phyloP scores from a whole-genome alignment of 2,329 filamentous ascomycete genomes.

The Aspergillus latus region DNA sequence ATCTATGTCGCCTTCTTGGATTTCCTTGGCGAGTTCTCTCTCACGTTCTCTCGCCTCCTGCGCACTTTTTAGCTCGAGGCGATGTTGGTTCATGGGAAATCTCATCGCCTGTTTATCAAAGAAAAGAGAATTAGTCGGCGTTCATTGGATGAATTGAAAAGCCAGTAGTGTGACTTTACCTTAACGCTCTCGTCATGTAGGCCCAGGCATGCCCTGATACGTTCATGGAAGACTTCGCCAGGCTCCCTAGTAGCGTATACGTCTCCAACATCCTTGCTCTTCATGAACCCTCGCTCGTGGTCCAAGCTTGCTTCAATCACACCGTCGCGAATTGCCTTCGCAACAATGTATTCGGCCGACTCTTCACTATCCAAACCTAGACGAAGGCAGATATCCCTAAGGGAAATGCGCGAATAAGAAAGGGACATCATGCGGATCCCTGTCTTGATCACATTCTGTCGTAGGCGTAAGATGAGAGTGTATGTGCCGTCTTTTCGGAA shows the following conservation, averaged over 20 bases:
- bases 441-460: slow-evolving; percentile 99
- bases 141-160: background rate
- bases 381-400: slow-evolving; percentile 95
- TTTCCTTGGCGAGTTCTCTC: slow-evolving; percentile 96
- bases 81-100: slow-evolving; percentile 99
- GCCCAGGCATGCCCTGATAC: slow-evolving; percentile 85
- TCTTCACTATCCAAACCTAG: slow-evolving; percentile 93
- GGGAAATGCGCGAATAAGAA: slow-evolving; percentile 94
- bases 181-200: slow-evolving; percentile 98
- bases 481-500: slow-evolving; percentile 96
- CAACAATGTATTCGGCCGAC: slow-evolving; percentile 97
- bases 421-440: slow-evolving; percentile 99
- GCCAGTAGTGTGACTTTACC: slow-evolving; percentile 54
- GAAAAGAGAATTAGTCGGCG: background rate
- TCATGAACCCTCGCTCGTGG: slow-evolving; percentile 95
- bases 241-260: slow-evolving; percentile 95
- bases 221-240: slow-evolving; percentile 95
- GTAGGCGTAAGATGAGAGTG: slow-evolving; percentile 87
- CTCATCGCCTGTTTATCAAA: slow-evolving; percentile 73
- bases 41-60: slow-evolving; percentile 97
- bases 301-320: slow-evolving; percentile 95
- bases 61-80: slow-evolving; percentile 94
- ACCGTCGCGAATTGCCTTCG: slow-evolving; percentile 95
- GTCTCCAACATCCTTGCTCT: slow-evolving; percentile 94
- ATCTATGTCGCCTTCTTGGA: slow-evolving; percentile 94